Evolutionary conservation across 208 protist genomes (phyloP).

Genomic region (Strigomonas galati): DNA sequence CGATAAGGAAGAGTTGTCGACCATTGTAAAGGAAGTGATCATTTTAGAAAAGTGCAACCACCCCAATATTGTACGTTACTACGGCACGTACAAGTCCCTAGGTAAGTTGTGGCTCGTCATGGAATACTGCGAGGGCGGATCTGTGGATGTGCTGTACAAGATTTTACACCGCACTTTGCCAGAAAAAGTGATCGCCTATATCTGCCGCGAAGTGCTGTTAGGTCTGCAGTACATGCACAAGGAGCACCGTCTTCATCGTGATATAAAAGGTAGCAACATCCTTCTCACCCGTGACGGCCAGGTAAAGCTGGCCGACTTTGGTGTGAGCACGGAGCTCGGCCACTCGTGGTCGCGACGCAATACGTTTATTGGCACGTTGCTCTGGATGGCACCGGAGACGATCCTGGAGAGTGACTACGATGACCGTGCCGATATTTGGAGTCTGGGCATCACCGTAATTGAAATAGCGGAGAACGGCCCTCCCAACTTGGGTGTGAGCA

Average conservation of each 20-base stretch:
- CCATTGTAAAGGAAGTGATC: slow-evolving; percentile 78
- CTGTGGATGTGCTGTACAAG: slow-evolving; percentile 84
- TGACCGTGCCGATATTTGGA: slow-evolving; percentile 94
- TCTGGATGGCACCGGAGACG: slow-evolving; percentile 93
- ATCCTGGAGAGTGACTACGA: slow-evolving; percentile 91
- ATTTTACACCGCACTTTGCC: slow-evolving; percentile 68
- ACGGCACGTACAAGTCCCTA: slow-evolving; percentile 81
- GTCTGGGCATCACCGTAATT: slow-evolving; percentile 94
- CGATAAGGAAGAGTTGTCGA: slow-evolving; percentile 77
- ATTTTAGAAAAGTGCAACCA: slow-evolving; percentile 83
- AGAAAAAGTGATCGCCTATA: slow-evolving; percentile 86
- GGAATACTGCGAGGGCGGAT: slow-evolving; percentile 93
- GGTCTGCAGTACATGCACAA: slow-evolving; percentile 90
- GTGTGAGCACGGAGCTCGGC: slow-evolving; percentile 77
- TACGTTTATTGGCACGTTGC: slow-evolving; percentile 87
- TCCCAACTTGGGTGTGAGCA: slow-evolving; percentile 89
- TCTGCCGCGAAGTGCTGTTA: slow-evolving; percentile 72
- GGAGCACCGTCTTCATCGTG: slow-evolving; percentile 88
- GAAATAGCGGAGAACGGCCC: slow-evolving; percentile 95
- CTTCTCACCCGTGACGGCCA: slow-evolving; percentile 86
- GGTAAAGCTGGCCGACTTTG: slow-evolving; percentile 93
- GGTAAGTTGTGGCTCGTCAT: slow-evolving; percentile 91
- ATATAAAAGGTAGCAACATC: slow-evolving; percentile 93
- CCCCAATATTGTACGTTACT: slow-evolving; percentile 88
- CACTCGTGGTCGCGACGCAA: slow-evolving; percentile 85